Evolutionary conservation across 148 eudicot species (phyloP), one percentile per base, ranked within the genome.

Genomic region (Amaranthus palmeri): DNA sequence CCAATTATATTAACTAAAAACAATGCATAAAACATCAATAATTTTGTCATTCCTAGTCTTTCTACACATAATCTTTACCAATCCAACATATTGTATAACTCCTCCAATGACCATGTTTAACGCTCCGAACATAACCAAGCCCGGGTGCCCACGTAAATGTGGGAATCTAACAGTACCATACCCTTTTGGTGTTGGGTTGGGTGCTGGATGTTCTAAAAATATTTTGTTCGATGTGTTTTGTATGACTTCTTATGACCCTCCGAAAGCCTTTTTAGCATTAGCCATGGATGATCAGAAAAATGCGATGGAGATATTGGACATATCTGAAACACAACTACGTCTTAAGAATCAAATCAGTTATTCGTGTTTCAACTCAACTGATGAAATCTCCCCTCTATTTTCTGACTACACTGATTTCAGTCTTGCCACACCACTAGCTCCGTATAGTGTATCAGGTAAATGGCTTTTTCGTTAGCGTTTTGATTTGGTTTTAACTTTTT

Each of bases 81-180:
- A 36, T 41, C 64, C 14, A 60, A 0, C 64, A 36, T 10, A 8
- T 7, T 61, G 47, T 2, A 13, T 5, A 6, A 13, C n/a, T n/a
- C n/a, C 47, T 5, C 65, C 65, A 43, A 43, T 13, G 17, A 71
- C 76, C 44, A 63, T 41, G 60, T 47, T 53, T 43, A 59, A 48
- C 8, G 69, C 76, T 64, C 8, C 65, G 17, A 61, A 11, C 53
- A 71, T 78, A 47, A 67, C 83, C 46, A 80, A 68, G 61, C 88
- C 86, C 0, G 85, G 83, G 18, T 88, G 92, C 79, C 79, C 70
- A 59, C 48, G 53, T 41, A 69, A 69, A 45, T 88, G 88, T n/a
- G 89, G 92, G 10, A 68, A 82, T 49, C 46, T 88, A 49, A 77
- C 83, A 2, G 50, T 86, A 7, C 92, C 89, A 0, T 88, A 84